Percentiles rank a stretch among this genome's conserved stretches.
phyloP scores from a whole-genome alignment of 805 yeast genomes.

The Saccharomycopsis amapae region DNA sequence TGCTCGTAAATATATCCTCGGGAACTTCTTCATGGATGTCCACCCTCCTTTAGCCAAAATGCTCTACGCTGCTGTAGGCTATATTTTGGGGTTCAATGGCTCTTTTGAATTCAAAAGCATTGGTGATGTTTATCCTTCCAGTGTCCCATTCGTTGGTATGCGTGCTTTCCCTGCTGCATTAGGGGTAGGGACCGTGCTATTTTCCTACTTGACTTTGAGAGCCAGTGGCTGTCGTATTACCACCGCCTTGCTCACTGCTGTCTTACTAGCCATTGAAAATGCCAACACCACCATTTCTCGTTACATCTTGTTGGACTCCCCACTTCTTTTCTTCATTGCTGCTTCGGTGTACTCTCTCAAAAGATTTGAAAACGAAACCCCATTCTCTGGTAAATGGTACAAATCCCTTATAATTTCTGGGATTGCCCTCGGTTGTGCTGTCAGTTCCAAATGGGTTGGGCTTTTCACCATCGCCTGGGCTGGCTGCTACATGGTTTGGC shows the following conservation, averaged over 20 bases:
- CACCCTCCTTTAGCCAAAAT: slow-evolving; percentile 78
- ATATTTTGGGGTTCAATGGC: slow-evolving; percentile 65
- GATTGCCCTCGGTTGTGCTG: slow-evolving; percentile 63
- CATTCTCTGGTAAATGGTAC: slow-evolving; percentile 53
- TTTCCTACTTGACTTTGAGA: slow-evolving; percentile 62
- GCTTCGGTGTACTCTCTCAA: slow-evolving; percentile 58
- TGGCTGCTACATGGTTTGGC: slow-evolving; percentile 53
- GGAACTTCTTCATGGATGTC: slow-evolving; percentile 62
- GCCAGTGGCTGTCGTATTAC: slow-evolving; percentile 63
- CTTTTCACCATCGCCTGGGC: slow-evolving; percentile 66
- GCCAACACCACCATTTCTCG: slow-evolving; percentile 62
- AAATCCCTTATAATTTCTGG: slow-evolving; percentile 59
- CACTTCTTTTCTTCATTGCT: slow-evolving; percentile 71
- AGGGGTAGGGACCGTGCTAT: slow-evolving; percentile 61
- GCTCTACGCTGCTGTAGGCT: slow-evolving; percentile 65
- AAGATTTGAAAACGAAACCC: slow-evolving; percentile 56
- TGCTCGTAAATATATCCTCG: slow-evolving; percentile 70
- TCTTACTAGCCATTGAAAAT: slow-evolving; percentile 57
- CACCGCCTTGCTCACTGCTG: slow-evolving; percentile 50
- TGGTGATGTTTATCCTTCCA: slow-evolving; percentile 53
- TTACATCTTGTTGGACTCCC: slow-evolving; percentile 69
- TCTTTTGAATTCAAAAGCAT: slow-evolving; percentile 59
- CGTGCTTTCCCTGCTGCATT: slow-evolving; percentile 60
- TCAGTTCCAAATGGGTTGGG: slow-evolving; percentile 81
- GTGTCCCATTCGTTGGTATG: slow-evolving; percentile 60